Evolutionary conservation across 208 protist genomes (phyloP).

Genomic region (Trypanosoma theileri): DNA sequence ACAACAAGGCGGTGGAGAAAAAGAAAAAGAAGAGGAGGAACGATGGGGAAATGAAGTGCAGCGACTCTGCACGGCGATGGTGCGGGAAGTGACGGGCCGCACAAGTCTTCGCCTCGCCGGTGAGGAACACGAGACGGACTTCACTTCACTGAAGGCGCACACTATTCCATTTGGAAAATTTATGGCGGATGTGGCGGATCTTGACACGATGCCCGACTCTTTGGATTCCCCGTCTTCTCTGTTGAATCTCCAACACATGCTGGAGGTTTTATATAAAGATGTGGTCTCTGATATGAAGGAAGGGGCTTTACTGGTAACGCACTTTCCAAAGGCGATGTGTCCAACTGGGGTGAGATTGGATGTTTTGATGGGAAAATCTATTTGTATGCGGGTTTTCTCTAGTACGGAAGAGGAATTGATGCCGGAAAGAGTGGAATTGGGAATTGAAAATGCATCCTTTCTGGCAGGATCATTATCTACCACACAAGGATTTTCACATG

Average conservation of each 20-base stretch:
- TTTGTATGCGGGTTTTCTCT: conserved; percentile 79
- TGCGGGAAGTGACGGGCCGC: conserved; percentile 74
- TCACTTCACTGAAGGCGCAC: conserved; percentile 41
- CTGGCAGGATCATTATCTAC: conserved; percentile 43
- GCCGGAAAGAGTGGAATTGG: conserved; percentile 1
- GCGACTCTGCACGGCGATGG: conserved; percentile 67
- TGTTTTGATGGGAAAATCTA: conserved; percentile 49
- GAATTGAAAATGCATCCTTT: conserved; percentile 40
- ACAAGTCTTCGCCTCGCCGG: conserved; percentile 55
- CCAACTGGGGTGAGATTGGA: conserved; percentile 69
- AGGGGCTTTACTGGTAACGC: conserved; percentile 50
- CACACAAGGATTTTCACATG: conserved; percentile 39
- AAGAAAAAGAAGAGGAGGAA: conserved; percentile 24
- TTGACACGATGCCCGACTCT: conserved; percentile 18
- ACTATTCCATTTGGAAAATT: conserved; percentile 60
- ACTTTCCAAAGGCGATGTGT: conserved; percentile 78
- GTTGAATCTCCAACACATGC: conserved; percentile 54
- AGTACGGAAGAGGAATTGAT: conserved; percentile 36
- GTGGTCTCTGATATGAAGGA: conserved; percentile 51
- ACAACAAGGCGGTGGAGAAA: not conserved
- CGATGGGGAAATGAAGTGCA: conserved; percentile 67
- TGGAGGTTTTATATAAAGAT: conserved; percentile 87
- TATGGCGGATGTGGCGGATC: conserved; percentile 31
- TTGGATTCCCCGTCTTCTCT: conserved; percentile 44
- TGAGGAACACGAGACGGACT: conserved; percentile 75